Evolutionary conservation across 148 eudicot genomes (phyloP).

Genomic region (Rhododendron simsii): DNA sequence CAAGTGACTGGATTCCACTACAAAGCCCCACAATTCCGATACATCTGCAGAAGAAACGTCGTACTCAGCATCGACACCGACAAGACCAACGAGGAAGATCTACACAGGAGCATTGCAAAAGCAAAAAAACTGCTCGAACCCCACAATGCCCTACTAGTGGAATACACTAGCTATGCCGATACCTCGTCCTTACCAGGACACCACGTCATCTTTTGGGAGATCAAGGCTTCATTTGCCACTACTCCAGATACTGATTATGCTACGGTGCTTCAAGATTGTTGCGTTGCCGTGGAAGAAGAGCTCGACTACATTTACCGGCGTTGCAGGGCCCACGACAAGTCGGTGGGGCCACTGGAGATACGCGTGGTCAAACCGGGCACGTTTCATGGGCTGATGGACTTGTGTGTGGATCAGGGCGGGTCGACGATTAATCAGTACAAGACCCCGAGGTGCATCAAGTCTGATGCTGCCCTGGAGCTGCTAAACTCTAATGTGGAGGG

Average conservation of each 20-base stretch:
- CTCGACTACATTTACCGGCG: conserved; percentile 60
- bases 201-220: conserved; percentile 76
- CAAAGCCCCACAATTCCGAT: conserved; percentile 66
- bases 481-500: conserved; percentile 49
- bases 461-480: conserved; percentile 43
- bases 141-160: conserved; percentile 42
- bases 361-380: conserved; percentile 56
- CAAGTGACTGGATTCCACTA: conserved; percentile 73
- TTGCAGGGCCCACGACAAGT: conserved; percentile 53
- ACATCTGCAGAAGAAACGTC: conserved; percentile 71
- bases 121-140: conserved; percentile 56
- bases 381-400: conserved; percentile 67
- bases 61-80: conserved; percentile 73
- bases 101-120: conserved; percentile 56
- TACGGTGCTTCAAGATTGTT: conserved; percentile 48
- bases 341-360: conserved; percentile 80
- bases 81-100: conserved; percentile 70
- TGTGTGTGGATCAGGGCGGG: conserved; percentile 51
- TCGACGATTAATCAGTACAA: conserved; percentile 73
- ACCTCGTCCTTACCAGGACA: conserved; percentile 67
- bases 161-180: conserved; percentile 71
- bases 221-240: conserved; percentile 7
- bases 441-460: conserved; percentile 75
- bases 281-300: conserved; percentile 55
- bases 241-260: neutral